phyloP scores from a whole-genome alignment of 805 yeast species.

The Saccharomyces jurei region DNA sequence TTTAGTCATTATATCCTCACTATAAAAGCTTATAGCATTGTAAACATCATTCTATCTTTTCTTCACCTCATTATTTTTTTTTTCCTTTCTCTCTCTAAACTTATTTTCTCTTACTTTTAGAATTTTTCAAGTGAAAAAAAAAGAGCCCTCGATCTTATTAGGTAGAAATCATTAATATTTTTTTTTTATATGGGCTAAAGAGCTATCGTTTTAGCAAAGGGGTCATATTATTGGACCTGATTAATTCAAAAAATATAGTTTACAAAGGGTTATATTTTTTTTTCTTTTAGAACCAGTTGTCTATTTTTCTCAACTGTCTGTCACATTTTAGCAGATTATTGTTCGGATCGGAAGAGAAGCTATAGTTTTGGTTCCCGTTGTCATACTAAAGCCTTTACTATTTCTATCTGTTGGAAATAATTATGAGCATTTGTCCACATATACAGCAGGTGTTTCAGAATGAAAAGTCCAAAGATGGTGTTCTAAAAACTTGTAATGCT shows the following conservation, averaged over 20 bases:
- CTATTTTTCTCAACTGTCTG: background rate
- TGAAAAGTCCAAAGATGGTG: slow-evolving; percentile 22
- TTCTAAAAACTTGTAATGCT: slow-evolving; percentile 21
- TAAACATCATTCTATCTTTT: background rate
- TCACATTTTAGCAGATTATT: background rate
- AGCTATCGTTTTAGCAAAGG: background rate
- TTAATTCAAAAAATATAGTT: background rate
- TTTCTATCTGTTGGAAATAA: background rate
- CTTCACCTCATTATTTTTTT: background rate
- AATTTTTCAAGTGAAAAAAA: background rate
- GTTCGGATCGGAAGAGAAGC: background rate
- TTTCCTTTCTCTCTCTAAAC: background rate
- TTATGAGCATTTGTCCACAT: slow-evolving; percentile 28
- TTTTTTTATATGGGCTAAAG: background rate
- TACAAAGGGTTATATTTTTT: background rate
- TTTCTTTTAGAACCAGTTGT: background rate
- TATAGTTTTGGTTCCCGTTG: background rate
- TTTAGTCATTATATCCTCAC: slow-evolving; percentile 14
- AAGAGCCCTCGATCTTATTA: background rate
- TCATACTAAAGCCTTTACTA: background rate
- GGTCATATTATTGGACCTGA: background rate
- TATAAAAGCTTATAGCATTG: background rate
- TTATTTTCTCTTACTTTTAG: background rate
- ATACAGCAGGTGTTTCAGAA: slow-evolving; percentile 28
- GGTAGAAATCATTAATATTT: background rate